Conservation (phyloP, 257 asterid species). For the Nicotiana tomentosiformis region DNA sequence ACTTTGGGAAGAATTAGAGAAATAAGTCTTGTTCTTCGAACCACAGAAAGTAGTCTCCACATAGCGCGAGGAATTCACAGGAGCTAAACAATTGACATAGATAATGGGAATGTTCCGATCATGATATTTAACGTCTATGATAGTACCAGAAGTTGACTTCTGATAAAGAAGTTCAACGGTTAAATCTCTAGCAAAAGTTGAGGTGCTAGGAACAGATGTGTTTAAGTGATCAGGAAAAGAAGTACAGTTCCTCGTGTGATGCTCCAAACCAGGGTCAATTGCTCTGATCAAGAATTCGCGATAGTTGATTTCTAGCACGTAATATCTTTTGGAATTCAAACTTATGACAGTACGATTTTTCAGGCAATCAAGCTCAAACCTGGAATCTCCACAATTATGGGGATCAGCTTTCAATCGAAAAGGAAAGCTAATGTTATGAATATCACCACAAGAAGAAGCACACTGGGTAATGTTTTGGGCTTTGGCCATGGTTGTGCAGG, state of each 20-base stretch:
- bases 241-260: slow-evolving; percentile 6
- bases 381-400: slow-evolving; percentile 31
- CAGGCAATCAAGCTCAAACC: slow-evolving; percentile 43
- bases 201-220: background rate
- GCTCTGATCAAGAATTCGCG: slow-evolving; percentile 35
- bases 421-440: slow-evolving; percentile 39
- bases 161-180: background rate
- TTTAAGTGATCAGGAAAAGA: background rate
- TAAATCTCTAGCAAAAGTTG: background rate
- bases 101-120: background rate
- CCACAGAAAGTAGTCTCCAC: slow-evolving; percentile 35
- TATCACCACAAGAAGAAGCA: slow-evolving; percentile 44
- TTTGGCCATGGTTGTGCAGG: slow-evolving; percentile 8
- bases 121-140: background rate
- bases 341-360: slow-evolving; percentile 24
- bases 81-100: slow-evolving; percentile 28
- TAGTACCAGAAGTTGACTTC: background rate
- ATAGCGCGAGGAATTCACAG: slow-evolving; percentile 28
- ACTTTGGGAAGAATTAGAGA: background rate
- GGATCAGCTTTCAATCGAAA: slow-evolving; percentile 45
- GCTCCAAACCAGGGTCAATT: slow-evolving; percentile 42
- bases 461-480: slow-evolving; percentile 32
- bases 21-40: background rate
- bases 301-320: slow-evolving; percentile 35
- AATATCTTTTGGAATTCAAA: slow-evolving; percentile 20